These are phyloP conservation scores for Paxillus involutus DNA, from an alignment of 768 basidiomycete species.

Conservation along the genomic window DNA sequence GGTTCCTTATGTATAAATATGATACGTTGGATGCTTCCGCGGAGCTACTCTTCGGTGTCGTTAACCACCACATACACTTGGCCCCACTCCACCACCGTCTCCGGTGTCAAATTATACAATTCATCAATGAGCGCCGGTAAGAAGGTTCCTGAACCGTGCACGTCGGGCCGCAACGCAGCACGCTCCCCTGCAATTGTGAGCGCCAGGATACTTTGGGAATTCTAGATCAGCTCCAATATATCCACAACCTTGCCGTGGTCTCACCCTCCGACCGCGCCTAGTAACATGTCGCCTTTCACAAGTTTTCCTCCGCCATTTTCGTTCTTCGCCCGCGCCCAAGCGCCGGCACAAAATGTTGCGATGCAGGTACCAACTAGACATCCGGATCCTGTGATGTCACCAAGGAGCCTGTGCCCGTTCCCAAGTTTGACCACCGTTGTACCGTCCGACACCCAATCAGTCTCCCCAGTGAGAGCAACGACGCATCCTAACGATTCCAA, in stretches of 20 bases:
- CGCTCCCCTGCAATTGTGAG: conserved; percentile 61
- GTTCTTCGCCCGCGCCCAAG: conserved; percentile 38
- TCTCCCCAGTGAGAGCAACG: conserved; percentile 75
- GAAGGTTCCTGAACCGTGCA: conserved; percentile 65
- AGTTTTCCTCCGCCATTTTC: conserved; percentile 40
- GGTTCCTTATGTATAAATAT: not conserved
- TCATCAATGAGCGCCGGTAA: conserved; percentile 66
- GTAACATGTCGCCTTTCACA: conserved; percentile 75
- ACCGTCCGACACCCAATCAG: conserved; percentile 88
- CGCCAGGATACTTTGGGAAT: conserved; percentile 45
- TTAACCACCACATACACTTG: conserved; percentile 27
- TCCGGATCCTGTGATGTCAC: conserved; percentile 86
- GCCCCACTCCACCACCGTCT: conserved; percentile 28
- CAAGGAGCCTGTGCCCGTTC: conserved; percentile 76
- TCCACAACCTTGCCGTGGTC: conserved; percentile 17
- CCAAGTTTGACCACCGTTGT: conserved; percentile 58
- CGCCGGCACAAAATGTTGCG: conserved; percentile 78
- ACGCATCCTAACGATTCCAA: conserved; percentile 58
- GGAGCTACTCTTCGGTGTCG: not conserved
- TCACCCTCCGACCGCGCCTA: conserved; percentile 77
- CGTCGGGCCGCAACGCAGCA: conserved; percentile 51
- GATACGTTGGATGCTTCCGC: no score
- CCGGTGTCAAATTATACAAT: conserved; percentile 44
- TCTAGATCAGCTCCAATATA: conserved; percentile 5
- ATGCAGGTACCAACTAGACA: conserved; percentile 80